Percentiles rank a stretch among this genome's conserved stretches.
These are phyloP conservation scores for Pneumocystis sp. DNA, from an alignment of 1,139 yeast species.

Conservation along the genomic window DNA sequence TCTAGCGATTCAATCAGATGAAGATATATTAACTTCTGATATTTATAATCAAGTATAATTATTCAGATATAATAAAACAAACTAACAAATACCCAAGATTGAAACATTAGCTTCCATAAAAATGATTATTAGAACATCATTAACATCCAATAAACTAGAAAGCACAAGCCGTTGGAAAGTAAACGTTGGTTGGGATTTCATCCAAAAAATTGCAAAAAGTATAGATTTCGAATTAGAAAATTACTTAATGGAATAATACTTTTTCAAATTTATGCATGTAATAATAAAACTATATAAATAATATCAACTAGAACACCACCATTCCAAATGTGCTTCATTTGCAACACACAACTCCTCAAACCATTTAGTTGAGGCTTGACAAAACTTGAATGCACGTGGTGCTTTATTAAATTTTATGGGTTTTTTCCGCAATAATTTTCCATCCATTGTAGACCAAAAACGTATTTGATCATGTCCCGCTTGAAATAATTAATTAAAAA, in stretches of 20 bases:
- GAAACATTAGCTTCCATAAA: conserved; percentile 47
- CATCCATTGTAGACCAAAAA: conserved; percentile 6
- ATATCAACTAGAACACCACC: conserved; percentile 7
- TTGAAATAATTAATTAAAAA: neutral
- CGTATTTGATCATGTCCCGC: conserved; percentile 1
- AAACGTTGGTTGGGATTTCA: conserved; percentile 41
- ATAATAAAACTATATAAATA: conserved; percentile 30
- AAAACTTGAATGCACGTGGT: conserved; percentile 39
- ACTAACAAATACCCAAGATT: conserved; percentile 38
- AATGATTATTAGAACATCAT: conserved; percentile 28
- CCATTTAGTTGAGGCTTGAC: conserved; percentile 39
- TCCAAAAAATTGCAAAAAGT: conserved; percentile 37
- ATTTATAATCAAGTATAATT: conserved; percentile 13
- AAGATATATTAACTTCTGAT: conserved; percentile 9
- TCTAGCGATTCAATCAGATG: conserved; percentile 35
- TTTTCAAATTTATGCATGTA: conserved; percentile 38
- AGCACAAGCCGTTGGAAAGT: conserved; percentile 47
- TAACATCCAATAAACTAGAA: conserved; percentile 42
- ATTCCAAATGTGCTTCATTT: conserved; percentile 38
- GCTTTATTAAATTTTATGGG: conserved; percentile 40
- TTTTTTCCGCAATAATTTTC: conserved; percentile 40
- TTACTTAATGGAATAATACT: conserved; percentile 31
- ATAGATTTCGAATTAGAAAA: conserved; percentile 41
- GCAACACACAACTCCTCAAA: conserved; percentile 49
- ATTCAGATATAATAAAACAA: conserved; percentile 30